phyloP scores from a whole-genome alignment of 1,139 yeast species.

The Debaryomyces nepalensis region DNA sequence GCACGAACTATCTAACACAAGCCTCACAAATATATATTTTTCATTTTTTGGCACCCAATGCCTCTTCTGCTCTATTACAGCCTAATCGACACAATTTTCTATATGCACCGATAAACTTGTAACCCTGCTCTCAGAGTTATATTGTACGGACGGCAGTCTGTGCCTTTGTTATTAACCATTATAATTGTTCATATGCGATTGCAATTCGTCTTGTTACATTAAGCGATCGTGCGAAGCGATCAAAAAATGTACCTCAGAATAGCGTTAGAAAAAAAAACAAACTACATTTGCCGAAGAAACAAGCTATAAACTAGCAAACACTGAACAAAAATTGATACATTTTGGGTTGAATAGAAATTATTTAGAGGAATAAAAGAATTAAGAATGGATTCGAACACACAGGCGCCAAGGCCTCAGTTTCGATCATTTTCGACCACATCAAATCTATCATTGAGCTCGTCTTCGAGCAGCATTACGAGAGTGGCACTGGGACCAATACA shows the following conservation, averaged over 20 bases:
- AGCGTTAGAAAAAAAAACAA: conserved; percentile 5
- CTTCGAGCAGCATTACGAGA: conserved; percentile 38
- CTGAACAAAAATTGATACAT: not conserved
- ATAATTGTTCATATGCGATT: not conserved
- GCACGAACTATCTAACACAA: not conserved
- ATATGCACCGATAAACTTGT: too few relatives aligned
- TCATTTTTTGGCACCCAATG: not conserved
- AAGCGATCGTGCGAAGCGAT: conserved; percentile 6
- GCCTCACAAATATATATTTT: not conserved
- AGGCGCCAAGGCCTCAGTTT: conserved; percentile 29
- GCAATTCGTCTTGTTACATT: not conserved
- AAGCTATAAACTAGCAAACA: not conserved
- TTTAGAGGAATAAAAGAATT: not conserved
- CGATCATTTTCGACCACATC: conserved; percentile 46
- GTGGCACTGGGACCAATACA: conserved; percentile 50
- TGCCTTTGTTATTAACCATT: not conserved
- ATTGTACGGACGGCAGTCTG: too few relatives aligned
- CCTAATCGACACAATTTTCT: not conserved
- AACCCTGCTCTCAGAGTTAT: too few relatives aligned
- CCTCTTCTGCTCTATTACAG: not conserved
- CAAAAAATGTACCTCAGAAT: conserved; percentile 6
- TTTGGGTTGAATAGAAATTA: not conserved
- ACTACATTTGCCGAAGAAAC: not conserved
- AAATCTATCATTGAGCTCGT: conserved; percentile 33
- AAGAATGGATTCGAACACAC: conserved; percentile 23